Evolutionary conservation across 345 rosid genomes (phyloP).

Genomic region (Syzygium grande): DNA sequence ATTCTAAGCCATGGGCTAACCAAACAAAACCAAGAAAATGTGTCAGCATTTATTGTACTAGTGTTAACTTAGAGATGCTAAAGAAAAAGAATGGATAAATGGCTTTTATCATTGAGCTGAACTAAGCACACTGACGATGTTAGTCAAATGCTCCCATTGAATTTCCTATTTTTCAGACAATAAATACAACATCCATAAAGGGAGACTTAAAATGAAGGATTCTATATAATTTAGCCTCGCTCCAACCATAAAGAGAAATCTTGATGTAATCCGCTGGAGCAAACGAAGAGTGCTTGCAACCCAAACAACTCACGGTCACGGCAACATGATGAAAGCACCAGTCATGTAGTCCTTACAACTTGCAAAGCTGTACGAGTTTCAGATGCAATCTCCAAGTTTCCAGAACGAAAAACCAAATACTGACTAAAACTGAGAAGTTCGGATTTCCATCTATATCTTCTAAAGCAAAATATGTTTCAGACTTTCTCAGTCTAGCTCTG

Average conservation of each 20-base stretch:
- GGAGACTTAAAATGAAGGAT: neutral
- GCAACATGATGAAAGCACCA: neutral
- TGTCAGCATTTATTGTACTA: neutral
- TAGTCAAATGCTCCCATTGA: neutral
- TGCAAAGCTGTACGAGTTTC: neutral
- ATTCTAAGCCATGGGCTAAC: slow-evolving; percentile 76
- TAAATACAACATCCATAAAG: neutral
- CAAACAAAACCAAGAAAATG: neutral
- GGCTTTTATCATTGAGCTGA: neutral
- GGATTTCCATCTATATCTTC: neutral
- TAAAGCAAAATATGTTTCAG: neutral
- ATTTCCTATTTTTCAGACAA: neutral
- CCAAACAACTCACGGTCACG: neutral
- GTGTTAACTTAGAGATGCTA: neutral
- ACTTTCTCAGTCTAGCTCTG: neutral
- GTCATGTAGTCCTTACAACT: neutral
- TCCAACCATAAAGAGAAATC: neutral
- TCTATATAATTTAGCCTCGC: neutral
- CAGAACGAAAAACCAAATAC: neutral
- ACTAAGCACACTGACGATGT: neutral
- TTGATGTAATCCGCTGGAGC: neutral
- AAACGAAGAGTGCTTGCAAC: neutral
- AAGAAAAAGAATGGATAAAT: neutral
- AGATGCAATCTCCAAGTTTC: neutral
- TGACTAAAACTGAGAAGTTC: neutral